These are phyloP conservation scores for Beauveria bassiana DNA, from an alignment of 2,329 filamentous ascomycete genomes.

Conservation along the genomic window DNA sequence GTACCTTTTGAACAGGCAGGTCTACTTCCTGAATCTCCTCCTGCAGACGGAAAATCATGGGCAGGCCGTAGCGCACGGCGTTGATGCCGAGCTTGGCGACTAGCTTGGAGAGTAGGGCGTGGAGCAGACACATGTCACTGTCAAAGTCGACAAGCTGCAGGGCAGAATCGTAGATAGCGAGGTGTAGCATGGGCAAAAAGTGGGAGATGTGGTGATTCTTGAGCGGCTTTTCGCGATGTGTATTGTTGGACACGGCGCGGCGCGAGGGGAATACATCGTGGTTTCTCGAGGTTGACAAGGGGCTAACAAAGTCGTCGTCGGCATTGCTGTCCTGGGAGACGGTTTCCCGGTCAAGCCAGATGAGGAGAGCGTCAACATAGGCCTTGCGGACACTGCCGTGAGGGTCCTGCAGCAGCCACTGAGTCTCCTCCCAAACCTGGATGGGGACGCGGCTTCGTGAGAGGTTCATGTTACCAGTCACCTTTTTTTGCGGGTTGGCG, in stretches of 20 bases:
- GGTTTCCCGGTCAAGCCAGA: constrained; percentile 80
- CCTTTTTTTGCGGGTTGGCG: constrained; percentile 61
- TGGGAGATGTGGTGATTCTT: constrained; percentile 49
- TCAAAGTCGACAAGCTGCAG: constrained; percentile 66
- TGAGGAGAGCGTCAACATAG: constrained; percentile 74
- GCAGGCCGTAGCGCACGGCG: constrained; percentile 66
- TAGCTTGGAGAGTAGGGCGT: constrained; percentile 68
- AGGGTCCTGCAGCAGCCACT: constrained; percentile 80
- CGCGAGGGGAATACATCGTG: constrained; percentile 39
- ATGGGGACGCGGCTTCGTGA: constrained; percentile 69
- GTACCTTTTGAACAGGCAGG: constrained; percentile 63
- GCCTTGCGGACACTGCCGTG: constrained; percentile 73
- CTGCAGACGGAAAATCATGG: constrained; percentile 84
- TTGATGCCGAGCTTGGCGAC: constrained; percentile 75
- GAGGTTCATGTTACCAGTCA: constrained; percentile 53
- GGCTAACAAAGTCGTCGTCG: constrained; percentile 41
- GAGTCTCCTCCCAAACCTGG: constrained; percentile 90
- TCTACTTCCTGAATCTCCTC: constrained; percentile 68
- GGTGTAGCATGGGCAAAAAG: constrained; percentile 75
- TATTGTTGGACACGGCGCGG: constrained; percentile 62
- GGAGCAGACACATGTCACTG: constrained; percentile 66
- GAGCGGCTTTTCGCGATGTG: constrained; percentile 49
- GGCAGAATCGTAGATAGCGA: constrained; percentile 84
- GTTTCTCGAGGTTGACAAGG: constrained; percentile 35
- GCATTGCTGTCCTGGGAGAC: constrained; percentile 57